These are phyloP conservation scores for Macrophomina pseudophaseolina DNA, from an alignment of 2,329 filamentous ascomycete genomes.

Conservation along the genomic window DNA sequence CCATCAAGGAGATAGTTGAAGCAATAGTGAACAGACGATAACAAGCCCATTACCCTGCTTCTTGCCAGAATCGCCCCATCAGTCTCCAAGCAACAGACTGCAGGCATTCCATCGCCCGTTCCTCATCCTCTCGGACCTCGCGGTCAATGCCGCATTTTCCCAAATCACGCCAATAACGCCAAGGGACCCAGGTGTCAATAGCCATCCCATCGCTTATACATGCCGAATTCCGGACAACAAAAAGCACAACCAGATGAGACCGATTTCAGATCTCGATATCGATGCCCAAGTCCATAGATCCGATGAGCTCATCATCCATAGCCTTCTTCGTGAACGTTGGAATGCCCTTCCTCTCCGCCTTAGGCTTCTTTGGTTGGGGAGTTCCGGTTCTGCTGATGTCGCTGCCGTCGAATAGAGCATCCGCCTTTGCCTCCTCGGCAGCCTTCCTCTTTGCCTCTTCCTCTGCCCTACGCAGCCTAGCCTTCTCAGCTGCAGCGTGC, in stretches of 20 bases:
- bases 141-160: not conserved
- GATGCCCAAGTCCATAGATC: slow-evolving; percentile 84
- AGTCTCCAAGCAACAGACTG: too few relatives aligned
- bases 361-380: slow-evolving; percentile 53
- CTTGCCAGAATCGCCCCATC: too few relatives aligned
- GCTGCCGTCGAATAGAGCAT: slow-evolving; percentile 54
- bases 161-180: slow-evolving; percentile 4
- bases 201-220: slow-evolving; percentile 7
- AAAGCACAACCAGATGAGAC: not conserved
- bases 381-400: slow-evolving; percentile 55
- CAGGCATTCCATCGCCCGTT: not conserved
- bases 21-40: too few relatives aligned
- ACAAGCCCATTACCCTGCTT: too few relatives aligned
- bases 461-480: slow-evolving; percentile 47
- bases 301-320: slow-evolving; percentile 92
- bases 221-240: slow-evolving; percentile 1
- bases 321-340: slow-evolving; percentile 77
- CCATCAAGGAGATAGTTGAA: too few relatives aligned
- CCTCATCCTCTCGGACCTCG: not conserved
- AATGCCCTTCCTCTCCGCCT: slow-evolving; percentile 59
- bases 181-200: not conserved
- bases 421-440: slow-evolving; percentile 42
- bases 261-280: slow-evolving; percentile 77
- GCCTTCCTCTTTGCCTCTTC: slow-evolving; percentile 57
- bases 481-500: slow-evolving; percentile 48